These are phyloP conservation scores for Infundibulicybe gibba DNA, from an alignment of 768 basidiomycete species.

Conservation along the genomic window DNA sequence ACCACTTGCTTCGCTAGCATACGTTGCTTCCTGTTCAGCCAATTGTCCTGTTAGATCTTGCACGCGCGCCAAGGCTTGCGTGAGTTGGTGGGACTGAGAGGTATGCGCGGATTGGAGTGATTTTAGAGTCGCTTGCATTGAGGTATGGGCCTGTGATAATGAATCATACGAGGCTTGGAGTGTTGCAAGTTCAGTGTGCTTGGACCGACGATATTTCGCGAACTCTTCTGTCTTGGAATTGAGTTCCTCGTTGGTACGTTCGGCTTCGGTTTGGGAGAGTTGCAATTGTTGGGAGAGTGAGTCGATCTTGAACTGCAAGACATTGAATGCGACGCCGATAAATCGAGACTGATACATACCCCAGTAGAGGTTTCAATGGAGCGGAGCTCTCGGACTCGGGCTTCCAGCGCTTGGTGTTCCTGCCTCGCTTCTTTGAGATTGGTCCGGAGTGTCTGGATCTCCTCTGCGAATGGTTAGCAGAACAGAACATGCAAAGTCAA, in stretches of 20 bases:
- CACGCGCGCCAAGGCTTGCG: constrained; percentile 70
- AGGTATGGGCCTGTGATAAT: constrained; percentile 60
- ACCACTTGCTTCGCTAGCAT: constrained; percentile 71
- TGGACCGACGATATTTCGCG: constrained; percentile 75
- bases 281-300: constrained; percentile 79
- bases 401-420: constrained; percentile 66
- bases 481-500: background rate
- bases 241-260: constrained; percentile 69
- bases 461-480: constrained; percentile 42
- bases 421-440: constrained; percentile 74
- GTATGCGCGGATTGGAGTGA: constrained; percentile 71
- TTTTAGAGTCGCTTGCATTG: constrained; percentile 67
- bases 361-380: constrained; percentile 76
- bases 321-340: background rate
- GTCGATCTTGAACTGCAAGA: constrained; percentile 76
- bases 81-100: constrained; percentile 70
- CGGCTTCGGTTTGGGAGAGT: constrained; percentile 71
- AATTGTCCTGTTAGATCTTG: constrained; percentile 74
- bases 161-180: constrained; percentile 79
- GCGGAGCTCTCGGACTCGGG: constrained; percentile 67
- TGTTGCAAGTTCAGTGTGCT: constrained; percentile 72
- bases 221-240: constrained; percentile 76
- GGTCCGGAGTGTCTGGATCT: constrained; percentile 62
- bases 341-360: constrained; percentile 30
- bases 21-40: constrained; percentile 83